Conservation (phyloP, 345 rosid genomes). For the Sisymbrium irio region DNA sequence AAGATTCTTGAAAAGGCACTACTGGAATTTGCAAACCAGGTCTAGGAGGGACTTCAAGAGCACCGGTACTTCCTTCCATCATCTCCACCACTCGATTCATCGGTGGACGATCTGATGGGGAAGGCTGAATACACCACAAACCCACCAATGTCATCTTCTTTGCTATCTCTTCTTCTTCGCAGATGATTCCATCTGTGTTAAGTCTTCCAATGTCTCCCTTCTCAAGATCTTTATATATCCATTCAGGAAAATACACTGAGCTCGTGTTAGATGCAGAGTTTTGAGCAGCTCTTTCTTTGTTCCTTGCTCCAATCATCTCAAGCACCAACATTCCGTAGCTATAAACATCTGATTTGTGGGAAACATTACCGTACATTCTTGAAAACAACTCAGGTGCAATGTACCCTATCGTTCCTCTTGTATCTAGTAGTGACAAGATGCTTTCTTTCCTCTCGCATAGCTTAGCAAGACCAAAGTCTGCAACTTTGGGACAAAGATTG, state of each 20-base stretch:
- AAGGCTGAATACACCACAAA: conserved; percentile 39
- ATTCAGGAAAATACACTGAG: conserved; percentile 19
- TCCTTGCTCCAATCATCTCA: conserved; percentile 31
- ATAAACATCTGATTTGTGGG: conserved; percentile 46
- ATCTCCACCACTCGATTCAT: conserved; percentile 35
- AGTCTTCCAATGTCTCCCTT: conserved; percentile 12
- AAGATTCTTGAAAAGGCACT: conserved; percentile 7
- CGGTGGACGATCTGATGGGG: conserved; percentile 28
- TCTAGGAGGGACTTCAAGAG: conserved; percentile 19
- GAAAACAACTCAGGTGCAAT: conserved; percentile 47
- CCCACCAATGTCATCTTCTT: conserved; percentile 33
- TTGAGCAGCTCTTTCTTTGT: not conserved
- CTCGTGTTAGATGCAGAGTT: conserved; percentile 16
- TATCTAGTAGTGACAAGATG: conserved; percentile 27
- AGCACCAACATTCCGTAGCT: conserved; percentile 51
- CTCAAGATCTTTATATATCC: conserved; percentile 18
- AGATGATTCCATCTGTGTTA: not conserved
- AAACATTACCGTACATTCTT: conserved; percentile 33
- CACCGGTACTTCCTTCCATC: conserved; percentile 32
- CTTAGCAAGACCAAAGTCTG: conserved; percentile 57
- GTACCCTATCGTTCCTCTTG: conserved; percentile 49
- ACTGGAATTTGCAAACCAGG: not conserved
- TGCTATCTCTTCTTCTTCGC: conserved; percentile 12
- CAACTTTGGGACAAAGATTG: conserved; percentile 24
- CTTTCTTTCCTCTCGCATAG: conserved; percentile 38